A percentile compares a stretch with the other conserved stretches of the same genome.
phyloP scores from a whole-genome alignment of 148 eudicot genomes.

The Silene uniflora region DNA sequence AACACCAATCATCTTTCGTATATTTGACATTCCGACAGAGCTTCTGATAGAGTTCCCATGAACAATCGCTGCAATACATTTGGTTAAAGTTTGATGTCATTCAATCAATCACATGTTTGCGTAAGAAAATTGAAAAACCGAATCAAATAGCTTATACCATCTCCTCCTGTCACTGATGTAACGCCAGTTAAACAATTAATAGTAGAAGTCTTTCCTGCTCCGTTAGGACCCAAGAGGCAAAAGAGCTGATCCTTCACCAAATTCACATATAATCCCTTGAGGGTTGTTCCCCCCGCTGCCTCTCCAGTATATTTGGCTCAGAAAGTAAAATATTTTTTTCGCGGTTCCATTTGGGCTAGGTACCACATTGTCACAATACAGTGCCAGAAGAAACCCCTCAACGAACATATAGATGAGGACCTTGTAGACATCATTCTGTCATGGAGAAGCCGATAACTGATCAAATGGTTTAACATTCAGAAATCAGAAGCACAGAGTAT shows the following conservation, averaged over 20 bases:
- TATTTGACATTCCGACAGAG: constrained; percentile 74
- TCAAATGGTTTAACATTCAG: not conserved
- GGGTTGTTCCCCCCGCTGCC: constrained; percentile 59
- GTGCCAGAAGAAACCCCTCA: constrained; percentile 64
- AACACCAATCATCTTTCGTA: constrained; percentile 73
- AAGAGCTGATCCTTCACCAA: constrained; percentile 73
- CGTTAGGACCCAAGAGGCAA: constrained; percentile 93
- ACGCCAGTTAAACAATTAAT: constrained; percentile 88
- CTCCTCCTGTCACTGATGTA: constrained; percentile 74
- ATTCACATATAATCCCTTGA: constrained; percentile 9
- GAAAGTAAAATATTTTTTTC: constrained; percentile 59
- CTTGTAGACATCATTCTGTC: constrained; percentile 63
- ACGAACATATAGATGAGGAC: constrained; percentile 51
- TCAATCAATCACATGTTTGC: not conserved
- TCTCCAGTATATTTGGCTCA: constrained; percentile 74
- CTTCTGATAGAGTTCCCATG: constrained; percentile 74
- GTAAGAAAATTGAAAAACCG: not conserved
- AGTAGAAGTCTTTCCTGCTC: constrained; percentile 89
- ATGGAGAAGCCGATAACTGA: not conserved
- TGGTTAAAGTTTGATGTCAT: no score
- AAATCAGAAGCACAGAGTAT: no score
- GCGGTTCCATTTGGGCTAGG: constrained; percentile 65
- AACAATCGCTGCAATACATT: constrained; percentile 48
- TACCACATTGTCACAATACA: constrained; percentile 77
- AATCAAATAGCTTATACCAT: constrained; percentile 42